Conservation (phyloP, 2,329 filamentous ascomycete species). For the Boeremia exigua region DNA sequence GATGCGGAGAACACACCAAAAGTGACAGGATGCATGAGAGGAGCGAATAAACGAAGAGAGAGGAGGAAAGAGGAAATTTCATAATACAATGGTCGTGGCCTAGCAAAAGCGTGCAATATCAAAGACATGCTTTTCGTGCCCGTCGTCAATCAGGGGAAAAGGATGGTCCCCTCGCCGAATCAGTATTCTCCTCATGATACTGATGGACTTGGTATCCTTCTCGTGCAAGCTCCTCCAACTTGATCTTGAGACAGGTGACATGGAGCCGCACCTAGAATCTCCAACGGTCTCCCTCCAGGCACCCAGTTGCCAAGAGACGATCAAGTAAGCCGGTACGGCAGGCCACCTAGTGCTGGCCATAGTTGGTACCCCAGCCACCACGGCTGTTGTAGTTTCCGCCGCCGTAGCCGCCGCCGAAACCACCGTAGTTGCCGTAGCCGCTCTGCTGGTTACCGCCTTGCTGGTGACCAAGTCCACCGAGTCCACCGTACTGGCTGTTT, state of each 20-base stretch:
- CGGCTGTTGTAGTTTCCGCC: slow-evolving; percentile 52
- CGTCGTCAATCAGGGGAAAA: slow-evolving; percentile 30
- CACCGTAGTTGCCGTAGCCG: slow-evolving; percentile 52
- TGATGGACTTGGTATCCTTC: slow-evolving; percentile 35
- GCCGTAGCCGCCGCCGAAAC: slow-evolving; percentile 47
- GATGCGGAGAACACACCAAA: slow-evolving; percentile 25
- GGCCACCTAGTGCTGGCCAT: slow-evolving; percentile 46
- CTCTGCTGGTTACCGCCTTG: slow-evolving; percentile 54
- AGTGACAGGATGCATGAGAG: slow-evolving; percentile 44
- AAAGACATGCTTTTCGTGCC: slow-evolving; percentile 35
- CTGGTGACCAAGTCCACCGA: slow-evolving; percentile 60
- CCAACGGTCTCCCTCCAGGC: background rate
- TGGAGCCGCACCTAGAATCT: background rate
- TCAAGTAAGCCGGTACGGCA: slow-evolving; percentile 1
- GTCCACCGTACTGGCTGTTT: slow-evolving; percentile 59
- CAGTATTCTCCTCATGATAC: slow-evolving; percentile 19
- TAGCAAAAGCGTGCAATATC: slow-evolving; percentile 28
- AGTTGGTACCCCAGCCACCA: slow-evolving; percentile 59
- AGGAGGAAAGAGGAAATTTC: slow-evolving; percentile 33
- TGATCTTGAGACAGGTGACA: background rate
- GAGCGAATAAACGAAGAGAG: slow-evolving; percentile 25
- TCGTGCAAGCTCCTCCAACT: slow-evolving; percentile 13
- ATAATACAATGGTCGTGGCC: slow-evolving; percentile 43
- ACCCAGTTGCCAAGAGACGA: slow-evolving; percentile 6
- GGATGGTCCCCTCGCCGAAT: slow-evolving; percentile 33